phyloP scores from a whole-genome alignment of 352 stramenopile genomes.

The Globisporangium recalcitrans region DNA sequence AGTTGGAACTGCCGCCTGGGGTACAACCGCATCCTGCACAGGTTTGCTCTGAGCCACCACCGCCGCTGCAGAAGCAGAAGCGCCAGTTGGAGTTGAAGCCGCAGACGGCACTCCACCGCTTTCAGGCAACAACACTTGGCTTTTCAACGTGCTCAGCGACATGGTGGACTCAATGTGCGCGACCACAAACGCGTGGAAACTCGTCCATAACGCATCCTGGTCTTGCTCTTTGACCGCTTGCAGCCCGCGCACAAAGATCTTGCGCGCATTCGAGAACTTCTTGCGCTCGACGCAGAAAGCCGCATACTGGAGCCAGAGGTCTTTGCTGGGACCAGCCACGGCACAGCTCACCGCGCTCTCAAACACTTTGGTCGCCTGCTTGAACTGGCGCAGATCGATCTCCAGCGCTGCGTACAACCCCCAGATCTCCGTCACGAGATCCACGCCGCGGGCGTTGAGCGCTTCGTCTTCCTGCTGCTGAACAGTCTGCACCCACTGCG shows the following conservation, averaged over 20 bases:
- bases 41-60: neutral
- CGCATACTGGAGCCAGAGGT: slow-evolving; percentile 63
- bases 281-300: slow-evolving; percentile 68
- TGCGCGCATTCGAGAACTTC: slow-evolving; percentile 70
- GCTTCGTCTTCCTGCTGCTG: slow-evolving; percentile 18
- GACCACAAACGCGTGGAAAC: slow-evolving; percentile 60
- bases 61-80: neutral
- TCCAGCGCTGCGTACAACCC: slow-evolving; percentile 64
- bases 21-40: neutral
- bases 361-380: slow-evolving; percentile 79
- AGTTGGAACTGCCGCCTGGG: neutral
- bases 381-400: slow-evolving; percentile 78
- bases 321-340: slow-evolving; percentile 28
- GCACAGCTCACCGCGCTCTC: slow-evolving; percentile 52
- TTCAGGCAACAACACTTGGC: slow-evolving; percentile 44
- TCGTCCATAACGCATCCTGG: slow-evolving; percentile 36
- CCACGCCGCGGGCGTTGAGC: slow-evolving; percentile 15
- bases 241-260: slow-evolving; percentile 65
- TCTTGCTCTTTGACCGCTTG: slow-evolving; percentile 35
- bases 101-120: slow-evolving; percentile 19
- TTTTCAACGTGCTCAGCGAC: slow-evolving; percentile 44
- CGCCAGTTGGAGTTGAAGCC: slow-evolving; percentile 6
- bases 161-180: slow-evolving; percentile 56
- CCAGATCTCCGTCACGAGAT: slow-evolving; percentile 42
- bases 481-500: slow-evolving; percentile 29